Conservation (phyloP, 2,329 filamentous ascomycete species). For the Cercospora beticola region DNA sequence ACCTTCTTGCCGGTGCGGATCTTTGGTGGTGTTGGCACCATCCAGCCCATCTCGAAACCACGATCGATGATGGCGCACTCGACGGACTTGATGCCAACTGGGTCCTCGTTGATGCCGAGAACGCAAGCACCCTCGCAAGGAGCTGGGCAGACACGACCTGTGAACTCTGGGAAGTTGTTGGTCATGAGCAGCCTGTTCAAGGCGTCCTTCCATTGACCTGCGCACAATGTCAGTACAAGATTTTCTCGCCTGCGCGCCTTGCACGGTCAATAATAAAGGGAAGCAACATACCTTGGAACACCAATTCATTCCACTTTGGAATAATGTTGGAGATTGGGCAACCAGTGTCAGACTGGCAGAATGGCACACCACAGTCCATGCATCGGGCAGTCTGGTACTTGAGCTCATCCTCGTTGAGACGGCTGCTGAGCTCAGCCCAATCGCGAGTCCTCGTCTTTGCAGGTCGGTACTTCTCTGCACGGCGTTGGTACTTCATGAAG, state of each 20-base stretch:
- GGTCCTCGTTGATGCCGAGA: constrained; percentile 93
- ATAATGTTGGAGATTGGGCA: constrained; percentile 98
- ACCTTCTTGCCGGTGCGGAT: constrained; percentile 83
- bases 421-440: constrained; percentile 86
- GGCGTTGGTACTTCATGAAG: constrained; percentile 96
- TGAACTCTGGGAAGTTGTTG: constrained; percentile 98
- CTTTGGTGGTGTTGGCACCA: constrained; percentile 77
- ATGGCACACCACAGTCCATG: constrained; percentile 98
- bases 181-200: constrained; percentile 91
- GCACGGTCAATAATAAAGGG: not conserved
- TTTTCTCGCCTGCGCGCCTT: not conserved
- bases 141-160: constrained; percentile 92
- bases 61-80: constrained; percentile 98
- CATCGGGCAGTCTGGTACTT: constrained; percentile 96
- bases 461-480: constrained; percentile 88
- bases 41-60: constrained; percentile 97
- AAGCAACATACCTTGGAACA: constrained; percentile 45
- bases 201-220: constrained; percentile 83
- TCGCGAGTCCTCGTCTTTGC: constrained; percentile 83
- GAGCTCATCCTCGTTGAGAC: constrained; percentile 88
- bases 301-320: constrained; percentile 90
- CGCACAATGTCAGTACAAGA: not conserved
- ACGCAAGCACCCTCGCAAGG: constrained; percentile 96
- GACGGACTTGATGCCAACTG: constrained; percentile 96
- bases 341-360: constrained; percentile 94